These are phyloP conservation scores for Talaromyces pinophilus DNA, from an alignment of 2,329 filamentous ascomycete genomes.

Conservation along the genomic window DNA sequence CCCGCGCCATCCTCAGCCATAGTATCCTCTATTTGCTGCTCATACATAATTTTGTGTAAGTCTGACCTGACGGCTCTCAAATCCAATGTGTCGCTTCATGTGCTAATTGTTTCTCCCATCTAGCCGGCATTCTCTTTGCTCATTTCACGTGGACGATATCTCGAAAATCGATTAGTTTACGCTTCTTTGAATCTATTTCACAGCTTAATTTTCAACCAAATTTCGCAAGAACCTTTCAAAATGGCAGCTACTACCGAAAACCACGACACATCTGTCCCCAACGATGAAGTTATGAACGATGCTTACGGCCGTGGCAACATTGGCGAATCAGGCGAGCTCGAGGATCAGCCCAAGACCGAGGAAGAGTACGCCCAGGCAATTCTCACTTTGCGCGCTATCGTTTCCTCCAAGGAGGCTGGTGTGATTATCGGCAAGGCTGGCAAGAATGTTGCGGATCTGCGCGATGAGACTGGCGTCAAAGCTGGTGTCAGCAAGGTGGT, in stretches of 20 bases:
- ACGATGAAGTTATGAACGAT: constrained; percentile 63
- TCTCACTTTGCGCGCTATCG: constrained; percentile 92
- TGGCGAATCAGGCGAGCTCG: constrained; percentile 67
- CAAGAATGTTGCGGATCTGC: constrained; percentile 95
- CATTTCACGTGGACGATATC: constrained; percentile 5
- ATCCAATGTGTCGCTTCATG: constrained; percentile 10
- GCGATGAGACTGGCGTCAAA: constrained; percentile 96
- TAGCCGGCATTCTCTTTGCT: constrained; percentile 9
- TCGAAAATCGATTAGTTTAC: background rate
- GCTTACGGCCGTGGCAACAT: constrained; percentile 67
- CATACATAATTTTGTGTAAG: constrained; percentile 16
- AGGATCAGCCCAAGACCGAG: constrained; percentile 83
- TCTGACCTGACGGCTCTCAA: constrained; percentile 25
- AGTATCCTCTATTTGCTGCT: constrained; percentile 15
- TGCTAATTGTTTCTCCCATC: background rate
- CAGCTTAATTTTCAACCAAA: background rate
- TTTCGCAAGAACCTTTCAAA: constrained; percentile 10
- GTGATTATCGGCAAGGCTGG: constrained; percentile 99
- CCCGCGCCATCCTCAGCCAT: constrained; percentile 10
- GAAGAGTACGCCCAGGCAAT: constrained; percentile 94
- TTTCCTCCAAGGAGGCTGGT: constrained; percentile 97
- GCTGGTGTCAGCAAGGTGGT: constrained; percentile 99
- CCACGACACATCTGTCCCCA: constrained; percentile 56
- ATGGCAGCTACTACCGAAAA: constrained; percentile 65
- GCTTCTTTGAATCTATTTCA: constrained; percentile 5